A percentile compares a stretch with the other conserved stretches of the same genome.
These are phyloP conservation scores for Pythium sukuiense DNA, from an alignment of 352 stramenopile genomes.

Conservation along the genomic window DNA sequence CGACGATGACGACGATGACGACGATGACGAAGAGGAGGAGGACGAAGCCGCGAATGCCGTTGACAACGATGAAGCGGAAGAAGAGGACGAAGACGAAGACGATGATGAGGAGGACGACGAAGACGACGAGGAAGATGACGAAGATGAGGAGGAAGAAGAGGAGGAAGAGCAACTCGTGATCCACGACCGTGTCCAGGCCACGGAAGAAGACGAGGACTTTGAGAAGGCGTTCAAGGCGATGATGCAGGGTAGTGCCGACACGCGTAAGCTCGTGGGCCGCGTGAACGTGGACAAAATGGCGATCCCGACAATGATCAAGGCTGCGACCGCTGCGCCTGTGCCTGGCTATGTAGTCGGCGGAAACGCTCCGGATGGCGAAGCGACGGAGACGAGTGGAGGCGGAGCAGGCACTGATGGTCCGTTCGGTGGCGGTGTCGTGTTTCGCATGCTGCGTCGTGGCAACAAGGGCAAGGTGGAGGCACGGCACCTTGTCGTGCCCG, in stretches of 20 bases:
- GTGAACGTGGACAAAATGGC: constrained; percentile 90
- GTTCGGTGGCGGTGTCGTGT: constrained; percentile 65
- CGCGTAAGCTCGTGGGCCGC: constrained; percentile 54
- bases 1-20: constrained; percentile 67
- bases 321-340: constrained; percentile 25
- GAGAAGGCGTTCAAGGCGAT: constrained; percentile 88
- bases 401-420: constrained; percentile 33
- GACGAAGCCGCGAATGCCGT: constrained; percentile 59
- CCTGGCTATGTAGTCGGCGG: not conserved
- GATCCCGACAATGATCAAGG: constrained; percentile 82
- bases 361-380: not conserved
- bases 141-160: constrained; percentile 66
- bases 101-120: constrained; percentile 65
- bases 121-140: constrained; percentile 62
- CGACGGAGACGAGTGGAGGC: not conserved
- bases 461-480: constrained; percentile 97
- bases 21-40: constrained; percentile 75
- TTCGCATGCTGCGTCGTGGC: constrained; percentile 95
- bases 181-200: constrained; percentile 71
- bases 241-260: constrained; percentile 70
- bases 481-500: constrained; percentile 91
- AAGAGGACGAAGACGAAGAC: constrained; percentile 78
- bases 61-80: constrained; percentile 69
- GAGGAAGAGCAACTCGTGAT: constrained; percentile 91
- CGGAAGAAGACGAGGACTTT: constrained; percentile 86